Evolutionary conservation across 1,284 basidiomycete species (phyloP).

Genomic region (Psilocybe mexicana): DNA sequence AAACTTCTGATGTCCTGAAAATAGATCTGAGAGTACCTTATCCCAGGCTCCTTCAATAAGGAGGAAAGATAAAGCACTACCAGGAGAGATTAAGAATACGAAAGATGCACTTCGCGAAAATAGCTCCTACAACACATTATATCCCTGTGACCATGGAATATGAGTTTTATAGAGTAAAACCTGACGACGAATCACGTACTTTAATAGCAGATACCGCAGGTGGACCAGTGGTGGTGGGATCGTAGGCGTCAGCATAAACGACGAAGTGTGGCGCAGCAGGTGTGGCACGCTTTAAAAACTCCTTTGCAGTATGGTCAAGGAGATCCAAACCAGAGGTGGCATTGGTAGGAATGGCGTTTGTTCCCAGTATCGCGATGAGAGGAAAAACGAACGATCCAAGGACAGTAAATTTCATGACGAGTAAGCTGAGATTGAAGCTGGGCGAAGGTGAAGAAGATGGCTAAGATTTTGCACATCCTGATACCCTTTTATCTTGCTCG

Average conservation of each 20-base stretch:
- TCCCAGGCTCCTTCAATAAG: conserved; percentile 52
- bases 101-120: not conserved
- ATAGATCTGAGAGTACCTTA: conserved; percentile 31
- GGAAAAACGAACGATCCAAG: conserved; percentile 5
- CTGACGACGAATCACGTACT: conserved; percentile 27
- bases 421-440: not conserved
- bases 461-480: not conserved
- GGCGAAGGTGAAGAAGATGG: not conserved
- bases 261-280: conserved; percentile 51
- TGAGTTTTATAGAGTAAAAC: not conserved
- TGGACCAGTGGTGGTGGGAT: conserved; percentile 39
- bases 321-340: conserved; percentile 13
- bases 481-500: conserved; percentile 4
- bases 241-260: conserved; percentile 47
- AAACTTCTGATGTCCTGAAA: not conserved
- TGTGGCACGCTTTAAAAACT: conserved; percentile 41
- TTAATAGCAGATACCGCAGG: conserved; percentile 42
- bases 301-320: conserved; percentile 36
- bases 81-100: conserved; percentile 1
- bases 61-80: conserved; percentile 51
- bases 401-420: conserved; percentile 11
- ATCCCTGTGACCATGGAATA: conserved; percentile 29
- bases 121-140: conserved; percentile 33
- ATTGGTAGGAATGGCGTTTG: conserved; percentile 10
- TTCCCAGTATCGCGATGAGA: conserved; percentile 5